Percentiles rank a stretch among this genome's conserved stretches.
These are phyloP conservation scores for Lodderomyces jiufengensis DNA, from an alignment of 1,139 yeast species.

Conservation along the genomic window DNA sequence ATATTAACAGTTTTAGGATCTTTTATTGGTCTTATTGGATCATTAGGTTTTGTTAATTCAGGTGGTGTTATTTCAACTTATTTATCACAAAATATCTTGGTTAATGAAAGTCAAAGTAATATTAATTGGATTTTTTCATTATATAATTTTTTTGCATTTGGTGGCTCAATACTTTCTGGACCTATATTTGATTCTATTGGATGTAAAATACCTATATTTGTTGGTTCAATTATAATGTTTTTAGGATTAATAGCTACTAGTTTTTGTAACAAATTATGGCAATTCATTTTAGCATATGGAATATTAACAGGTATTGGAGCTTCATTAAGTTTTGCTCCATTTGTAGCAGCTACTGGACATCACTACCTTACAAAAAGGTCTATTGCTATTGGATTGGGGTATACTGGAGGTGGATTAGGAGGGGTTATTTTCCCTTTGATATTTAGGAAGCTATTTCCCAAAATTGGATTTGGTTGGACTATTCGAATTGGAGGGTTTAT, in stretches of 20 bases:
- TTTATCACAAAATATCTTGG: slow-evolving; percentile 18
- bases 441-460: slow-evolving; percentile 20
- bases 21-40: slow-evolving; percentile 24
- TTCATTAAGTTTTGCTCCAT: slow-evolving; percentile 24
- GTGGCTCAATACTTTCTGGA: slow-evolving; percentile 23
- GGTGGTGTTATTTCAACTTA: slow-evolving; percentile 29
- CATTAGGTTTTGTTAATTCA: slow-evolving; percentile 26
- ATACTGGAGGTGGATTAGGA: slow-evolving; percentile 30
- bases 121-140: slow-evolving; percentile 35
- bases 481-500: slow-evolving; percentile 24
- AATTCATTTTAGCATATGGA: slow-evolving; percentile 24
- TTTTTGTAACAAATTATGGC: slow-evolving; percentile 20
- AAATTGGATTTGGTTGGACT: slow-evolving; percentile 30
- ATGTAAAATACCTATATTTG: slow-evolving; percentile 16
- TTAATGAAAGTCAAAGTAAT: slow-evolving; percentile 18
- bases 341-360: slow-evolving; percentile 23
- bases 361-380: slow-evolving; percentile 22
- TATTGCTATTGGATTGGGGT: slow-evolving; percentile 23
- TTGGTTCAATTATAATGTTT: slow-evolving; percentile 18
- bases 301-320: slow-evolving; percentile 26
- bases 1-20: slow-evolving; percentile 24
- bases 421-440: slow-evolving; percentile 27
- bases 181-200: slow-evolving; percentile 31
- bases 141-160: slow-evolving; percentile 28
- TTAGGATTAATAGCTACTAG: slow-evolving; percentile 25